Percentiles rank a stretch among this genome's conserved stretches.
Evolutionary conservation across 352 stramenopile genomes (phyloP).

Genomic region (Globisporangium cylindrosporum): DNA sequence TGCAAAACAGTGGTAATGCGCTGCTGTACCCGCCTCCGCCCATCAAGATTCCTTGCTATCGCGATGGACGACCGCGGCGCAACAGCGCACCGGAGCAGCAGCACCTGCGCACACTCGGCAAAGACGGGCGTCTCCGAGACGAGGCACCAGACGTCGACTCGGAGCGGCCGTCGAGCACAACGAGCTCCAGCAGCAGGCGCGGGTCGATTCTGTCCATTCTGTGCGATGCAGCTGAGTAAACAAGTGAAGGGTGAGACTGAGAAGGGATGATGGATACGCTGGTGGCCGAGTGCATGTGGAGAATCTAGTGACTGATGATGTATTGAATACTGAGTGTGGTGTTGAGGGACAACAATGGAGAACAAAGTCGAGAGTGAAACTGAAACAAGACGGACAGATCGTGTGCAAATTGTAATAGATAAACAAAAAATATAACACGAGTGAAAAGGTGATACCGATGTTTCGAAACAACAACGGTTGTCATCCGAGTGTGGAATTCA

Average conservation of each 20-base stretch:
- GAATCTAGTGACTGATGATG: neutral
- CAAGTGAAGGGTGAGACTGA: neutral
- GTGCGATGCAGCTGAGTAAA: conserved; percentile 45
- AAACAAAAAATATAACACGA: too few relatives aligned
- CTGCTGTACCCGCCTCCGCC: conserved; percentile 29
- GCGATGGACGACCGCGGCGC: conserved; percentile 29
- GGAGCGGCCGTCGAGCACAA: conserved; percentile 48
- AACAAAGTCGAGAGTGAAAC: too few relatives aligned
- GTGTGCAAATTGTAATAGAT: too few relatives aligned
- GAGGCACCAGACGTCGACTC: conserved; percentile 17
- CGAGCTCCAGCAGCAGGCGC: conserved; percentile 55
- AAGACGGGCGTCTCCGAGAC: neutral
- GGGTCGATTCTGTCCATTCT: conserved; percentile 76
- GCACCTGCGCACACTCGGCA: conserved; percentile 6
- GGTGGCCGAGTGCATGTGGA: too few relatives aligned
- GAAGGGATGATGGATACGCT: too few relatives aligned
- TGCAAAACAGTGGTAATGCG: neutral
- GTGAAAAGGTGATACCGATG: too few relatives aligned
- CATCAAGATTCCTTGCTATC: conserved; percentile 63
- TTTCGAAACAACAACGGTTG: neutral
- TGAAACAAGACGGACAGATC: too few relatives aligned
- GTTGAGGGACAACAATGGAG: too few relatives aligned
- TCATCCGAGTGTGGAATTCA: too few relatives aligned
- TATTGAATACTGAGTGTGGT: neutral
- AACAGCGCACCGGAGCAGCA: conserved; percentile 41